A percentile compares a stretch with the other conserved stretches of the same genome.
These are phyloP conservation scores for Brassica juncea DNA, from an alignment of 345 rosid species.

Conservation along the genomic window DNA sequence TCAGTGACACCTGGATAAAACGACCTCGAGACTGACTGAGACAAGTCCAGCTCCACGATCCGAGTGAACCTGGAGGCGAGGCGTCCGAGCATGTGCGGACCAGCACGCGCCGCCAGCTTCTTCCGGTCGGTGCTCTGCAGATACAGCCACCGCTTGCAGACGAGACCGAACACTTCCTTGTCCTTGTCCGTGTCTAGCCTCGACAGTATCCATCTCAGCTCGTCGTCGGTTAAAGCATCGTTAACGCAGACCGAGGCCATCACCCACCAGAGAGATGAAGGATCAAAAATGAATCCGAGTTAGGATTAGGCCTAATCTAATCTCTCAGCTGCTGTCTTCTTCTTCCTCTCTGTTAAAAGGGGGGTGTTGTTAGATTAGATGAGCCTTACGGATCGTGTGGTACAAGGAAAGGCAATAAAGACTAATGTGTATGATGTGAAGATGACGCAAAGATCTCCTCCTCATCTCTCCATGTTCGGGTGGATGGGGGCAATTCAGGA, in stretches of 20 bases:
- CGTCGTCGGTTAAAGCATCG: constrained; percentile 75
- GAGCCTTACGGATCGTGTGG: constrained; percentile 35
- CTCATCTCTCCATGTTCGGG: constrained; percentile 31
- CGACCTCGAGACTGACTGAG: constrained; percentile 89
- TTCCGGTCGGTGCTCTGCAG: constrained; percentile 88
- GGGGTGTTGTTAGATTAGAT: not conserved
- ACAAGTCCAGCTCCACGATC: constrained; percentile 75
- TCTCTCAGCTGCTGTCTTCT: not conserved
- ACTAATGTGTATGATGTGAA: not conserved
- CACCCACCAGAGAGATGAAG: not conserved
- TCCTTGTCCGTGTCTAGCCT: constrained; percentile 70
- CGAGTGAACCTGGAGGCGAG: constrained; percentile 81
- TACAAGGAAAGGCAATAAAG: constrained; percentile 40
- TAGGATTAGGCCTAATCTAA: constrained; percentile 1
- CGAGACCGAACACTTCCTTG: constrained; percentile 85
- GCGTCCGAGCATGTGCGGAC: constrained; percentile 81
- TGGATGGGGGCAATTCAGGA: constrained; percentile 37
- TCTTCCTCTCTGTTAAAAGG: constrained; percentile 10
- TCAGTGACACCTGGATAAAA: constrained; percentile 90
- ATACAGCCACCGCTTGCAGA: constrained; percentile 84
- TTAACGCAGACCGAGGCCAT: constrained; percentile 64
- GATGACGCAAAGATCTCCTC: constrained; percentile 27
- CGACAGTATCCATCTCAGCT: constrained; percentile 64
- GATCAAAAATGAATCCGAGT: not conserved
- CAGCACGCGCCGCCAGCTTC: constrained; percentile 89